Evolutionary conservation across 164 flowering plant genomes (phyloP).

Genomic region (Protea cynaroides): DNA sequence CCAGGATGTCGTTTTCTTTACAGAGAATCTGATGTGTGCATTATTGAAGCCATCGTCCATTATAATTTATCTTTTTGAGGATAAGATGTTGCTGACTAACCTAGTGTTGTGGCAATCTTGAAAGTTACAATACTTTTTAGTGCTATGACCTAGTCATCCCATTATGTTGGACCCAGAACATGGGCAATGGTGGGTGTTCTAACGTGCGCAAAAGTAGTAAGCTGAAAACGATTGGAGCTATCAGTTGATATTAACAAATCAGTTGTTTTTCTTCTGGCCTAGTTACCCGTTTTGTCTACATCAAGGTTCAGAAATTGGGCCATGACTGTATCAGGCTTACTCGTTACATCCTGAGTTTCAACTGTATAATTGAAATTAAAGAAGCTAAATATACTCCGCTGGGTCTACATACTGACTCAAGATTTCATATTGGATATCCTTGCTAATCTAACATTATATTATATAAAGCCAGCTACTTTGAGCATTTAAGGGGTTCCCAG

Average conservation of each 20-base stretch:
- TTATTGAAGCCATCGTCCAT: slow-evolving; percentile 1
- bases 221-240: slow-evolving; percentile 16
- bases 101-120: slow-evolving; percentile 7
- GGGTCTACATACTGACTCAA: too few relatives aligned
- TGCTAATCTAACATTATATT: not conserved
- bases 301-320: slow-evolving; percentile 5
- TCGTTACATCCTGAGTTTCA: not conserved
- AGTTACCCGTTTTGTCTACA: slow-evolving; percentile 10
- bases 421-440: too few relatives aligned
- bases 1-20: slow-evolving; percentile 2
- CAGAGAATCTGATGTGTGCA: slow-evolving; percentile 7
- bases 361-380: not conserved
- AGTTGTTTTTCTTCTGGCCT: slow-evolving; percentile 7
- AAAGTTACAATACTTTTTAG: slow-evolving; percentile 3
- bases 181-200: slow-evolving; percentile 8
- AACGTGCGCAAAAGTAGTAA: slow-evolving; percentile 7
- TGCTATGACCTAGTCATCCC: slow-evolving; percentile 3
- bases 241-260: slow-evolving; percentile 11
- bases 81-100: slow-evolving; percentile 3
- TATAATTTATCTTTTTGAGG: not conserved
- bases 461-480: not conserved
- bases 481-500: not conserved
- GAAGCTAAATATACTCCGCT: not conserved
- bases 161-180: slow-evolving; percentile 1
- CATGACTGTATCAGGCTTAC: not conserved